Conservation (phyloP, 176 grass and related monocot species). For the Hordeum marinum region DNA sequence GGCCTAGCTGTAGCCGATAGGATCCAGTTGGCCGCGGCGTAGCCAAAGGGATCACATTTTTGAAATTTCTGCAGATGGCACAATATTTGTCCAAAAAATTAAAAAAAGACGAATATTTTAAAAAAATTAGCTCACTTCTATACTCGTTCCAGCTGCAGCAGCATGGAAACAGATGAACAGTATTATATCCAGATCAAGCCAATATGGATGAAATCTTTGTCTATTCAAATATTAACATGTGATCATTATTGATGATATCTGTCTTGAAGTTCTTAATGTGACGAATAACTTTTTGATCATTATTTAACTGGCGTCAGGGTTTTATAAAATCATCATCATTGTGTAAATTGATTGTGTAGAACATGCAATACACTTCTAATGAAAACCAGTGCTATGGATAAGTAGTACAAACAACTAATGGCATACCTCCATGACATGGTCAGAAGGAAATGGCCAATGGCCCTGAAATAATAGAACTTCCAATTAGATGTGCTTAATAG, state of each 20-base stretch:
- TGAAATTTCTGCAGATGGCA: no score
- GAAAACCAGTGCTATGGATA: not conserved
- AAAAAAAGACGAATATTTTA: no score
- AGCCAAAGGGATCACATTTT: no score
- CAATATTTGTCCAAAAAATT: no score
- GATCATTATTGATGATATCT: no score
- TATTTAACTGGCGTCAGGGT: not conserved
- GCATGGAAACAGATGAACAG: not conserved
- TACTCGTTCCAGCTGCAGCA: not conserved
- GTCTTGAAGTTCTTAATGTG: not conserved
- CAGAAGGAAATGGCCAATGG: constrained; percentile 93
- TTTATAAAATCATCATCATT: not conserved
- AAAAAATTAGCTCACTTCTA: no score
- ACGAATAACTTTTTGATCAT: not conserved
- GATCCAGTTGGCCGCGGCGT: no score
- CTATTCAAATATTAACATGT: not conserved
- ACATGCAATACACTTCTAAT: not conserved
- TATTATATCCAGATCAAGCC: not conserved
- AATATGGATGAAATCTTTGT: not conserved
- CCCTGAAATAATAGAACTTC: constrained; percentile 49
- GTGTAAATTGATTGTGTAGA: not conserved
- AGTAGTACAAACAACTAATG: not conserved
- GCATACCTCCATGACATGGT: constrained; percentile 91
- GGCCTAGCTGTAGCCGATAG: no score
- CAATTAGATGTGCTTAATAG: constrained; percentile 2